A percentile compares a stretch with the other conserved stretches of the same genome.
Evolutionary conservation across 106 monocot genomes (phyloP).

Genomic region (Dendrobium chrysotoxum): DNA sequence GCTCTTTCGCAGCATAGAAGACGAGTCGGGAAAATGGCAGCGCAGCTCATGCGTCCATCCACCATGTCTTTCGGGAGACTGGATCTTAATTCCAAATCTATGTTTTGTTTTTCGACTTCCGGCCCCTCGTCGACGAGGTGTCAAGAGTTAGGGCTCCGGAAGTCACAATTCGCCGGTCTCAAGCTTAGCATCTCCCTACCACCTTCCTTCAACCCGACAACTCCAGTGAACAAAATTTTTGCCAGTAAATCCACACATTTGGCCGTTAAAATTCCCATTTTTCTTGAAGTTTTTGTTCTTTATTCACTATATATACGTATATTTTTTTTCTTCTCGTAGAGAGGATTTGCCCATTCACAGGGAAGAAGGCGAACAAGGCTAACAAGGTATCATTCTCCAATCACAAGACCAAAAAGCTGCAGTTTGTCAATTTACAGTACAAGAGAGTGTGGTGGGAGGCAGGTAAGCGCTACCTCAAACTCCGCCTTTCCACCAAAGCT

Average conservation of each 20-base stretch:
- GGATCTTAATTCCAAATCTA: neutral
- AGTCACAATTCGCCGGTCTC: neutral
- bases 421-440: slow-evolving; percentile 93
- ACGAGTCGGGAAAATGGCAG: neutral
- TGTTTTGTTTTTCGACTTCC: neutral
- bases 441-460: slow-evolving; percentile 98
- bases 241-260: neutral
- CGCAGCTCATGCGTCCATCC: neutral
- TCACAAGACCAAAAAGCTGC: slow-evolving; percentile 82
- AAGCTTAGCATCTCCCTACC: slow-evolving; percentile 8
- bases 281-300: too few species aligned
- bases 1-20: neutral
- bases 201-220: neutral
- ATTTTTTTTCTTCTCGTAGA: slow-evolving; percentile 18
- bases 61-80: neutral
- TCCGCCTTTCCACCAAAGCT: slow-evolving; percentile 51
- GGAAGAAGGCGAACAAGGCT: slow-evolving; percentile 85
- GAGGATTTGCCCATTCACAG: slow-evolving; percentile 81
- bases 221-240: neutral
- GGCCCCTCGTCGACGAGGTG: neutral
- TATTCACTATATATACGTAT: too few species aligned
- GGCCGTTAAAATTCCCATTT: too few species aligned
- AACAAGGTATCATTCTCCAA: slow-evolving; percentile 94
- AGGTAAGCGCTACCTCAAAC: slow-evolving; percentile 79
- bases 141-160: neutral